These are phyloP conservation scores for Brassica balearica DNA, from an alignment of 441 rosid species.

Conservation along the genomic window DNA sequence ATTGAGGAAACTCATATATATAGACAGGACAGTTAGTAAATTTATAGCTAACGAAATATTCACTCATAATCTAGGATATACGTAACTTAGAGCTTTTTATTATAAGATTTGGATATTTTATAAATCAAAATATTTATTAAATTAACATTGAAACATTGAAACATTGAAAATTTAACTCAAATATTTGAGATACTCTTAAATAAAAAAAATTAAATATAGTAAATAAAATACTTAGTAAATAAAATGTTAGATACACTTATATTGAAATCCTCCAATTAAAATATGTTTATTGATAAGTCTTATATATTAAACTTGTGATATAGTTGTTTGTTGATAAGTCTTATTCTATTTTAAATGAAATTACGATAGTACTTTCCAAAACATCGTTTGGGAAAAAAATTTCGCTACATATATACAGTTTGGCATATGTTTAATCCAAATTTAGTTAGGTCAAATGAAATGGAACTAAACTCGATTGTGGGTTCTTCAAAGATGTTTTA, in stretches of 20 bases:
- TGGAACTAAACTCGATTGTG: too few relatives aligned
- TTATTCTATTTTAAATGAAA: background rate
- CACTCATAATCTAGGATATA: constrained; percentile 4
- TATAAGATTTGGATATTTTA: too few relatives aligned
- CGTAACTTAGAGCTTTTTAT: background rate
- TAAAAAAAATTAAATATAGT: too few relatives aligned
- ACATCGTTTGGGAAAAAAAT: background rate
- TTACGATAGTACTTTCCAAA: background rate
- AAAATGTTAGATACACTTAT: too few relatives aligned
- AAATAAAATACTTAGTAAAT: too few relatives aligned
- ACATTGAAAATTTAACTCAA: too few relatives aligned
- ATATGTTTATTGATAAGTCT: background rate
- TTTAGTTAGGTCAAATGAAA: too few relatives aligned
- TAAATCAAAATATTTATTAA: too few relatives aligned
- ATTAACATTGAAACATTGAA: too few relatives aligned
- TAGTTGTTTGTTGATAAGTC: background rate
- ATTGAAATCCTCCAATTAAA: background rate
- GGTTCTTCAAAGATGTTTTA: too few relatives aligned
- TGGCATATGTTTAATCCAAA: background rate
- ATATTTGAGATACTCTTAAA: too few relatives aligned
- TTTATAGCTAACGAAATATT: background rate
- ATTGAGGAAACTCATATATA: constrained; percentile 37
- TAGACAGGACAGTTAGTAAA: constrained; percentile 25
- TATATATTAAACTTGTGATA: background rate
- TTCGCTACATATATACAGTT: constrained; percentile 3